Base-by-base conservation (phyloP, 768 basidiomycete species). In the Pleurotus salmoneostramineus region DNA sequence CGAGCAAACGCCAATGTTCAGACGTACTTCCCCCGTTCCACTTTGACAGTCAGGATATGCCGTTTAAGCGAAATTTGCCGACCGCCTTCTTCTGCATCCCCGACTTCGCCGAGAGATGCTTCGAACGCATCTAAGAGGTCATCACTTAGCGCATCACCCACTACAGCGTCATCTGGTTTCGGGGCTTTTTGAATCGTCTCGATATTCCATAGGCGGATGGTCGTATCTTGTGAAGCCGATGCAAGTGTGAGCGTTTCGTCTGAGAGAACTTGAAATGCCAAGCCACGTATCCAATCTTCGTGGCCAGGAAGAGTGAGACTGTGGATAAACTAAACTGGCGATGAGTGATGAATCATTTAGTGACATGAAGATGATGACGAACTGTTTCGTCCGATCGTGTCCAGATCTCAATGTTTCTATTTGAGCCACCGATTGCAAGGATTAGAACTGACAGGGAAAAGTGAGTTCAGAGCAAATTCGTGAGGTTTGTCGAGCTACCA, bases 211-310 rank as follows among this genome's bases (percentile, higher is more conserved):
- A 98, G 74, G 42, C 97, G 87, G 55, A 98, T 91, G 32, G 91
- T 95, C 6, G 87, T 85, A 68, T 99, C 97, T 72, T 98, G 97
- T 6, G 95, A 95, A 1, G 94, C 97, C 21, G 95, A 95, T 1
- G 97, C 95, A 37, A 99, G 77, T 0, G 89, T 68, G 6, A 98
- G 76, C 33, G 78, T 72, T n/a, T 78, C 74, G 1, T 69, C 65
- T 3, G 68, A 60, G 4, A 64, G 60, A 0, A 64, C 44, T 46
- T 76, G 76, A 69, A 98, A 94, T 1, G 87, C 80, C 37, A 98
- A 81, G 59, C 85, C 79, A 55, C 89, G 85, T 56, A 98, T 81
- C 97, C 97, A 99, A 65, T 99, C 96, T 77, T 97, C 92, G 66
- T 99, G 97, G 2, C 97, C 97, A 10, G 82, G 73, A 49, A 92